Evolutionary conservation across 1,284 basidiomycete genomes (phyloP).

Genomic region (Ustanciosporium gigantosporum): DNA sequence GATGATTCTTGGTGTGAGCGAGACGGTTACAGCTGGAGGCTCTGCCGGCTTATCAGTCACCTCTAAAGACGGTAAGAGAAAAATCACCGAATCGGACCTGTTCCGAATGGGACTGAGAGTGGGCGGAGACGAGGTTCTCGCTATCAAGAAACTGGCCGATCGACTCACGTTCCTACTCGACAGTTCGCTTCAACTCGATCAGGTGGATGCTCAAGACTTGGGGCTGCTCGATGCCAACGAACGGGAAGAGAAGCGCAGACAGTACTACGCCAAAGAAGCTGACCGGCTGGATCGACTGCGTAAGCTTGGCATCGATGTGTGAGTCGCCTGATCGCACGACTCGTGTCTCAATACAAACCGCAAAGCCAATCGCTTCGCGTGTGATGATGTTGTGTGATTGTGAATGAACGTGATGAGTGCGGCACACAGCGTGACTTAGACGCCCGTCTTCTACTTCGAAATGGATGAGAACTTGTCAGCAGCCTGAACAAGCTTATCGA

Average conservation of each 20-base stretch:
- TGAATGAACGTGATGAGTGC: too few species aligned
- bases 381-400: too few species aligned
- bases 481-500: conserved; percentile 74
- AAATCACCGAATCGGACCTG: conserved; percentile 56
- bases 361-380: conserved; percentile 1
- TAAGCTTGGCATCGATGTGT: conserved; percentile 44
- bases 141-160: conserved; percentile 51
- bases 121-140: conserved; percentile 46
- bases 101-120: conserved; percentile 56
- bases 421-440: too few species aligned
- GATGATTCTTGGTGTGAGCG: conserved; percentile 55
- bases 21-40: conserved; percentile 21
- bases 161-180: conserved; percentile 40
- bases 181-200: conserved; percentile 27
- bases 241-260: conserved; percentile 30
- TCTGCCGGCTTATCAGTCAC: conserved; percentile 8
- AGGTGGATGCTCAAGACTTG: conserved; percentile 33
- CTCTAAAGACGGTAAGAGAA: conserved; percentile 17
- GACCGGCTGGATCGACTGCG: conserved; percentile 35
- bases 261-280: conserved; percentile 34
- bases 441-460: too few species aligned
- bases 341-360: background rate
- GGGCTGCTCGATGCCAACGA: conserved; percentile 9
- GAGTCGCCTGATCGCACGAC: background rate
- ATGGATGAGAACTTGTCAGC: conserved; percentile 53